phyloP scores from a whole-genome alignment of 371 early-diverging fungal genomes.

The Apophysomyces elegans region DNA sequence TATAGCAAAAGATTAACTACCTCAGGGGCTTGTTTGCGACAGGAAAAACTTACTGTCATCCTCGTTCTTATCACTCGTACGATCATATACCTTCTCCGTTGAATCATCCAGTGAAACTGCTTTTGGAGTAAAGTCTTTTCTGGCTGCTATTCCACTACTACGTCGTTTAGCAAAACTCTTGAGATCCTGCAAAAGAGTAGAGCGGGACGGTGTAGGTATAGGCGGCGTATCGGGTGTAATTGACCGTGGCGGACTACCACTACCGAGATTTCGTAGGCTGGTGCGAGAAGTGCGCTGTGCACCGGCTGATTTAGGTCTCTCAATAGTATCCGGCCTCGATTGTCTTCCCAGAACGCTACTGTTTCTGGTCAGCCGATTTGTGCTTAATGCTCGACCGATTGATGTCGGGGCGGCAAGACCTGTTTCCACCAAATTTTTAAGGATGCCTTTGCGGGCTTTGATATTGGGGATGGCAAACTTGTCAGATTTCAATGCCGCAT shows the following conservation, averaged over 20 bases:
- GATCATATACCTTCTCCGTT: background rate
- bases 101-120: background rate
- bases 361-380: constrained; percentile 4
- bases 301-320: constrained; percentile 26
- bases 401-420: constrained; percentile 25
- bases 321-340: background rate
- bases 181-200: constrained; percentile 40
- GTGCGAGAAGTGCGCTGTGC: constrained; percentile 23
- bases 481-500: constrained; percentile 74
- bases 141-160: constrained; percentile 19
- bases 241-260: background rate
- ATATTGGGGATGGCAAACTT: constrained; percentile 56
- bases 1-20: too few species aligned
- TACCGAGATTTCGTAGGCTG: constrained; percentile 23
- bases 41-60: background rate
- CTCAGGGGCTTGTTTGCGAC: too few species aligned
- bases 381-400: background rate
- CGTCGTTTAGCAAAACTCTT: constrained; percentile 39
- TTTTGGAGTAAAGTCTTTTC: constrained; percentile 4
- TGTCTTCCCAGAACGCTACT: constrained; percentile 1
- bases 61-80: background rate
- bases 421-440: constrained; percentile 46
- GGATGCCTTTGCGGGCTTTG: constrained; percentile 50
- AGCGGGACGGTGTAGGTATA: constrained; percentile 39
- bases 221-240: constrained; percentile 25